A percentile compares a stretch with the other conserved stretches of the same genome.
Conservation (phyloP, 1,284 basidiomycete species). For the Leccinum fallax region DNA sequence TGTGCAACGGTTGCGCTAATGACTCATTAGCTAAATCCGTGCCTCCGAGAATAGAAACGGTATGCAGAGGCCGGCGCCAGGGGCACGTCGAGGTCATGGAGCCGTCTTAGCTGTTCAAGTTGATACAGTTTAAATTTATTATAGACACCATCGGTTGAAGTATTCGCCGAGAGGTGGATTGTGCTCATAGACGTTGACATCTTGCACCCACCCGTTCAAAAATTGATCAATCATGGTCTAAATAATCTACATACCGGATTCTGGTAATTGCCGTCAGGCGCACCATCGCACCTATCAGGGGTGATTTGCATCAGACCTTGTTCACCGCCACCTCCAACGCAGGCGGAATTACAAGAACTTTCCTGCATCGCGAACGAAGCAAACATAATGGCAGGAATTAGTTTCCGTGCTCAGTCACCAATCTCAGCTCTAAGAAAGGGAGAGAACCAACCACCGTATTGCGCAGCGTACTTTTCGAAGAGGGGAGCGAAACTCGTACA, state of each 20-base stretch:
- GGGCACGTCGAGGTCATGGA: too few species aligned
- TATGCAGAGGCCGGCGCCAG: too few species aligned
- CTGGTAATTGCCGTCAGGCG: slow-evolving; percentile 64
- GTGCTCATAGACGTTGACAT: slow-evolving; percentile 55
- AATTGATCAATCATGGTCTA: slow-evolving; percentile 22
- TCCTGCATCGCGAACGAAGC: slow-evolving; percentile 88
- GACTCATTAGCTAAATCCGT: slow-evolving; percentile 1
- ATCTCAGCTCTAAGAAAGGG: background rate
- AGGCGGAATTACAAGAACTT: slow-evolving; percentile 69
- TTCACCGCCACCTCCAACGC: slow-evolving; percentile 77
- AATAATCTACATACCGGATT: slow-evolving; percentile 48
- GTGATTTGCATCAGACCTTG: slow-evolving; percentile 88
- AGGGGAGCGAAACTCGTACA: slow-evolving; percentile 58
- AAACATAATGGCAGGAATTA: slow-evolving; percentile 62
- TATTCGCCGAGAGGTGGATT: slow-evolving; percentile 19
- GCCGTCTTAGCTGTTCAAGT: background rate
- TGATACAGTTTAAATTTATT: background rate
- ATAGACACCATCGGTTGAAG: background rate
- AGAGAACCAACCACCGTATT: slow-evolving; percentile 45
- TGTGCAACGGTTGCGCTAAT: slow-evolving; percentile 12
- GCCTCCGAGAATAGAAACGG: background rate
- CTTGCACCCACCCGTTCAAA: slow-evolving; percentile 79
- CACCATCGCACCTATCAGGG: slow-evolving; percentile 73
- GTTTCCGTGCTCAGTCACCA: background rate
- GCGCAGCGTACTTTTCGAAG: slow-evolving; percentile 65